These are phyloP conservation scores for Astrothelium subdiscretum DNA, from an alignment of 495 filamentous ascomycete genomes.

Conservation along the genomic window DNA sequence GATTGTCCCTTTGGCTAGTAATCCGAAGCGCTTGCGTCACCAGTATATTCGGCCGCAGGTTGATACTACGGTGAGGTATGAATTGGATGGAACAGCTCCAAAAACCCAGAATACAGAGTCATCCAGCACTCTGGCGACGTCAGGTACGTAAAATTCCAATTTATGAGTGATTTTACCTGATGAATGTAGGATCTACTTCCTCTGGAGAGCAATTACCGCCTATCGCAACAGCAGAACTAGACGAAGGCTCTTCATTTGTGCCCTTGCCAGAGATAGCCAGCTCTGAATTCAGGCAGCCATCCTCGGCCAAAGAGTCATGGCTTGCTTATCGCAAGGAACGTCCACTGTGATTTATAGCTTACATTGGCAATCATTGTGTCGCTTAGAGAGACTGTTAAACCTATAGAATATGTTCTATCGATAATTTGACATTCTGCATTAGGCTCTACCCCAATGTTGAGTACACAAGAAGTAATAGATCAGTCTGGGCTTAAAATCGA, in stretches of 20 bases:
- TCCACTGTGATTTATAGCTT: background rate
- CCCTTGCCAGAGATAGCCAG: background rate
- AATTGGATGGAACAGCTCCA: background rate
- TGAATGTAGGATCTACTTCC: background rate
- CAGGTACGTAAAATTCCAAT: background rate
- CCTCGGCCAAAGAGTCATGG: background rate
- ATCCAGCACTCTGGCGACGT: background rate
- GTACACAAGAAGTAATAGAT: too few species aligned
- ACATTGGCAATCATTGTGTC: background rate
- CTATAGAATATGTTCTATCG: too few species aligned
- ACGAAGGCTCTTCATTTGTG: background rate
- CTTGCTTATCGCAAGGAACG: background rate
- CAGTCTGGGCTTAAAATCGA: too few species aligned
- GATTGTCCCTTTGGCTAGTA: background rate
- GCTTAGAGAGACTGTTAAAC: too few species aligned
- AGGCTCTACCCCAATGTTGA: too few species aligned
- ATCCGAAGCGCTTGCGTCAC: background rate
- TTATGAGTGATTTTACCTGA: background rate
- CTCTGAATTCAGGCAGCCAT: background rate
- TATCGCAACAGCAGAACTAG: background rate
- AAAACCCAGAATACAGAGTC: background rate
- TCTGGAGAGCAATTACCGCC: background rate
- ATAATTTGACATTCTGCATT: too few species aligned
- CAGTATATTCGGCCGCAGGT: background rate
- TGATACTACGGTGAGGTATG: too few species aligned